Conservation (phyloP, 2,329 filamentous ascomycete genomes). For the Calonectria fujianensis region DNA sequence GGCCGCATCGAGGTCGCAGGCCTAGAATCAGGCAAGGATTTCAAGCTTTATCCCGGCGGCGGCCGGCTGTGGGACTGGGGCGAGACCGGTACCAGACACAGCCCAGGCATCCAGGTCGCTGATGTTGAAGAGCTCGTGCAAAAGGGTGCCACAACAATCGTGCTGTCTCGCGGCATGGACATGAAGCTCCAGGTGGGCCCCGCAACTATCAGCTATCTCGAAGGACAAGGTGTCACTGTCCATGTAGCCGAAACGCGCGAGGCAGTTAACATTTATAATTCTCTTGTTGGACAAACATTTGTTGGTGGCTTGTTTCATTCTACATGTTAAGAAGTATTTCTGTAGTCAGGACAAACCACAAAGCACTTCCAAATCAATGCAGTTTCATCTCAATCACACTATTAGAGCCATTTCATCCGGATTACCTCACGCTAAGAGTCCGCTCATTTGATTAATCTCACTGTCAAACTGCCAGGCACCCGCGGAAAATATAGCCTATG, state of each 20-base stretch:
- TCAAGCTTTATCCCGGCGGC: slow-evolving; percentile 41
- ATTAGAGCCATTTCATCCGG: neutral
- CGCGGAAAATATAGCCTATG: neutral
- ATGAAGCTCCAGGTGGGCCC: slow-evolving; percentile 34
- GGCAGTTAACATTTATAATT: slow-evolving; percentile 36
- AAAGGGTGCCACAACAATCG: slow-evolving; percentile 34
- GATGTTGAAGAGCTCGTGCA: slow-evolving; percentile 40
- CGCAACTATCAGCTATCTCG: slow-evolving; percentile 29
- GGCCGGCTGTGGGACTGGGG: slow-evolving; percentile 40
- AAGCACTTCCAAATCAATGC: neutral
- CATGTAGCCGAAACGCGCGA: slow-evolving; percentile 31
- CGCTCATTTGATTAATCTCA: neutral
- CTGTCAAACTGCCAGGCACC: neutral
- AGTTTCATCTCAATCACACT: neutral
- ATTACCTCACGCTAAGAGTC: neutral
- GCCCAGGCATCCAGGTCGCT: slow-evolving; percentile 29
- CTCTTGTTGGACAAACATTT: slow-evolving; percentile 9
- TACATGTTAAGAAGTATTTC: slow-evolving; percentile 7
- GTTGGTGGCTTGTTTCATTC: slow-evolving; percentile 38
- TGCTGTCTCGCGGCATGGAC: slow-evolving; percentile 39
- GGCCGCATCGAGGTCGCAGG: slow-evolving; percentile 29
- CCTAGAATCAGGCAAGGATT: slow-evolving; percentile 35
- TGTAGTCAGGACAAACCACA: neutral
- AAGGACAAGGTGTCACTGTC: slow-evolving; percentile 29
- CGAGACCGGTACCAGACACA: slow-evolving; percentile 38